Percentiles rank a stretch among this genome's conserved stretches.
These are phyloP conservation scores for Fusarium fracticaudum DNA, from an alignment of 2,329 filamentous ascomycete species.

Conservation along the genomic window DNA sequence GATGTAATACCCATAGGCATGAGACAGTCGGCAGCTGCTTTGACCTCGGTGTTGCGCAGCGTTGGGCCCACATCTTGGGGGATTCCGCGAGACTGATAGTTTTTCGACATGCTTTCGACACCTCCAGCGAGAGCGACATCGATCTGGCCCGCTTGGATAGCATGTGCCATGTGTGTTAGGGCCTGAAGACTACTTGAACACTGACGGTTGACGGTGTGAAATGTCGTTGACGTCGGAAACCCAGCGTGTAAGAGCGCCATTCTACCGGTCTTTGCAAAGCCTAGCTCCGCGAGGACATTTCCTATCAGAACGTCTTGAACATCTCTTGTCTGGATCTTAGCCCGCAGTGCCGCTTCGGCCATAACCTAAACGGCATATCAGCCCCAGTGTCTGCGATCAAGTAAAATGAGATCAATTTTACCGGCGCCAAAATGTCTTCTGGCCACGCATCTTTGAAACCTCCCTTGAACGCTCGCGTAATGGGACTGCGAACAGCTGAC, in stretches of 20 bases:
- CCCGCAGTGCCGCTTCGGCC: constrained; percentile 43
- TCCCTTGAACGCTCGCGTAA: constrained; percentile 84
- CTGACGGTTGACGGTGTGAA: constrained; percentile 88
- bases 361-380: neutral
- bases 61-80: constrained; percentile 81
- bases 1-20: constrained; percentile 95
- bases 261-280: constrained; percentile 86
- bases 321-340: constrained; percentile 62
- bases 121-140: constrained; percentile 82
- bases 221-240: constrained; percentile 73
- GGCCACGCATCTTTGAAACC: constrained; percentile 87
- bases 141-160: constrained; percentile 78
- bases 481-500: constrained; percentile 86
- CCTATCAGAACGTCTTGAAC: constrained; percentile 83
- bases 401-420: constrained; percentile 23
- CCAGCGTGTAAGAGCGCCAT: constrained; percentile 89
- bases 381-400: accelerated
- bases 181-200: constrained; percentile 83
- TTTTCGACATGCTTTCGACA: constrained; percentile 95
- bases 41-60: constrained; percentile 67
- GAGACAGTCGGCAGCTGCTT: constrained; percentile 83
- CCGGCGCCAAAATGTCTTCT: constrained; percentile 81
- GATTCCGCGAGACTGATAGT: constrained; percentile 84
- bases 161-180: constrained; percentile 77
- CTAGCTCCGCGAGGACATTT: constrained; percentile 88